Evolutionary conservation across 2,329 filamentous ascomycete species (phyloP).

Genomic region (Colletotrichum lini): DNA sequence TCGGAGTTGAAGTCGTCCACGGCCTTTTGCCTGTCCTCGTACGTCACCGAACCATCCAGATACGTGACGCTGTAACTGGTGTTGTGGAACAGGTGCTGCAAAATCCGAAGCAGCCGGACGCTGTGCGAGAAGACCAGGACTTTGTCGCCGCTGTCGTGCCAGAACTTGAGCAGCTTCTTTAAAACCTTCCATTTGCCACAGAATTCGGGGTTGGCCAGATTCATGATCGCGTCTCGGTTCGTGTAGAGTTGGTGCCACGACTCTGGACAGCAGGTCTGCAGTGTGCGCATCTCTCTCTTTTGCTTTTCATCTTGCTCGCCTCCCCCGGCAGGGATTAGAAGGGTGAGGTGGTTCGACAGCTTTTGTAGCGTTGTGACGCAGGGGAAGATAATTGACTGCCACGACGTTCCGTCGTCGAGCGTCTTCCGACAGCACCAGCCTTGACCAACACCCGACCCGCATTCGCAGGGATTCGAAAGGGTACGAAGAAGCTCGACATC

Average conservation of each 20-base stretch:
- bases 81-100: slow-evolving; percentile 87
- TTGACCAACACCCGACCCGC: slow-evolving; percentile 76
- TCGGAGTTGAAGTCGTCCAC: slow-evolving; percentile 96
- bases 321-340: slow-evolving; percentile 79
- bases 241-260: slow-evolving; percentile 81
- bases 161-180: slow-evolving; percentile 88
- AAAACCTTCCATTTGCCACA: slow-evolving; percentile 98
- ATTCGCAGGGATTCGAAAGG: slow-evolving; percentile 78
- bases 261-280: slow-evolving; percentile 82
- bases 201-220: slow-evolving; percentile 88
- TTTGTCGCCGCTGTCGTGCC: slow-evolving; percentile 92
- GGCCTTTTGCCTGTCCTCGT: slow-evolving; percentile 84
- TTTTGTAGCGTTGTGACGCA: slow-evolving; percentile 87
- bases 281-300: slow-evolving; percentile 79
- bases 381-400: slow-evolving; percentile 87
- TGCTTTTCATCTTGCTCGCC: slow-evolving; percentile 79
- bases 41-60: slow-evolving; percentile 86
- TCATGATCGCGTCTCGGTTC: slow-evolving; percentile 83
- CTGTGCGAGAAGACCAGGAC: slow-evolving; percentile 96
- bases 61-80: slow-evolving; percentile 94
- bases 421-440: slow-evolving; percentile 85
- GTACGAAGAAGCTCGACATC: slow-evolving; percentile 78
- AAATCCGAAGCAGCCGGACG: slow-evolving; percentile 85
- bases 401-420: slow-evolving; percentile 74
- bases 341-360: slow-evolving; percentile 91